Evolutionary conservation across 441 rosid genomes (phyloP).

Genomic region (Flueggea neowawraea): DNA sequence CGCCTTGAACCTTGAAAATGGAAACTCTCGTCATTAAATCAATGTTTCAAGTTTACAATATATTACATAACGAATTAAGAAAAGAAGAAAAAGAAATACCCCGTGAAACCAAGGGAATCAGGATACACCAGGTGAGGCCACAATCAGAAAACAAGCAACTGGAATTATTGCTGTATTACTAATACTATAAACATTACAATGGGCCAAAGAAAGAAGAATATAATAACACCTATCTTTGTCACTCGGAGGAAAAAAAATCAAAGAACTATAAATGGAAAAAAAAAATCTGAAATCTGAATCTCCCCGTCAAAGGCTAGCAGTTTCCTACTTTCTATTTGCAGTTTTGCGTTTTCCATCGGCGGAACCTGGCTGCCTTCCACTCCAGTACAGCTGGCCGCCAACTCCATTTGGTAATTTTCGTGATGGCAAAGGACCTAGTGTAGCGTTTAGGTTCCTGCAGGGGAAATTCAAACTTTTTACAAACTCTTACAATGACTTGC

Average conservation of each 20-base stretch:
- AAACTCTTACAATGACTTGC: neutral
- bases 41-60: constrained; percentile 1
- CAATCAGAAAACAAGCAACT: constrained; percentile 38
- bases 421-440: constrained; percentile 62
- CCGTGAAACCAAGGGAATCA: constrained; percentile 13
- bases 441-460: constrained; percentile 49
- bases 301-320: constrained; percentile 21
- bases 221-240: constrained; percentile 14
- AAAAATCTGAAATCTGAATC: constrained; percentile 20
- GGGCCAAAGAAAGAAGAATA: constrained; percentile 4
- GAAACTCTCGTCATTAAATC: neutral
- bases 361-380: constrained; percentile 46
- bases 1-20: neutral
- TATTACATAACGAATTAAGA: constrained; percentile 8
- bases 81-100: neutral
- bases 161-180: constrained; percentile 45
- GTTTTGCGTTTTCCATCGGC: constrained; percentile 69
- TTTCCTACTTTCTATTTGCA: constrained; percentile 45
- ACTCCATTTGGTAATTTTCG: constrained; percentile 51
- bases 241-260: constrained; percentile 16
- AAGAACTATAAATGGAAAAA: constrained; percentile 14
- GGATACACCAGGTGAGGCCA: constrained; percentile 16
- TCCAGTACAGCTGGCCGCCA: constrained; percentile 34
- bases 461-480: constrained; percentile 8
- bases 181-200: constrained; percentile 28